phyloP scores from a whole-genome alignment of 129 eudicot genomes.

The Flaveria ramosissima region DNA sequence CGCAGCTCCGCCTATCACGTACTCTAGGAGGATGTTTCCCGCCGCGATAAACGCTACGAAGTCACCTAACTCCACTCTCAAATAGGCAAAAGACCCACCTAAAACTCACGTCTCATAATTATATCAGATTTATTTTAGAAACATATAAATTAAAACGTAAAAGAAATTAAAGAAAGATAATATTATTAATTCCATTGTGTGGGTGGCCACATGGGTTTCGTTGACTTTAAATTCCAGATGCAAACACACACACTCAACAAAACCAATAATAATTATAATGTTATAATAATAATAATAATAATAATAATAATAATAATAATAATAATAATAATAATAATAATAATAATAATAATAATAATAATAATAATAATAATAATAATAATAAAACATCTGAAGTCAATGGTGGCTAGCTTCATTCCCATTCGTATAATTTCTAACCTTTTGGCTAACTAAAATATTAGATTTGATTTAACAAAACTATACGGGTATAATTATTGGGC shows the following conservation, averaged over 20 bases:
- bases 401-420: not conserved
- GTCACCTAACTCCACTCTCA: slow-evolving; percentile 86
- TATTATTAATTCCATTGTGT: not conserved
- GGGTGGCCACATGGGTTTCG: slow-evolving; percentile 21
- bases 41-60: slow-evolving; percentile 82
- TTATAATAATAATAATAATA: too few relatives aligned
- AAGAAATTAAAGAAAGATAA: not conserved
- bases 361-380: not conserved
- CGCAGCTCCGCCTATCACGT: slow-evolving; percentile 76
- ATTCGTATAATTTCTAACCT: not conserved
- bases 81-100: slow-evolving; percentile 94
- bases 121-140: too few relatives aligned
- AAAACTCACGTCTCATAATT: not conserved
- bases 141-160: too few relatives aligned
- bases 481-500: too few relatives aligned
- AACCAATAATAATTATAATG: too few relatives aligned
- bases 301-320: too few relatives aligned
- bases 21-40: slow-evolving; percentile 84
- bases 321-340: too few relatives aligned
- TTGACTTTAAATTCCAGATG: slow-evolving; percentile 22
- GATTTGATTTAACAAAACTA: too few relatives aligned
- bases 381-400: not conserved
- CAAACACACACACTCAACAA: too few relatives aligned
- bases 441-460: not conserved
- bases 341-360: too few relatives aligned